Conservation (phyloP, 805 yeast genomes). For the Saccharomycopsis lassenensis region DNA sequence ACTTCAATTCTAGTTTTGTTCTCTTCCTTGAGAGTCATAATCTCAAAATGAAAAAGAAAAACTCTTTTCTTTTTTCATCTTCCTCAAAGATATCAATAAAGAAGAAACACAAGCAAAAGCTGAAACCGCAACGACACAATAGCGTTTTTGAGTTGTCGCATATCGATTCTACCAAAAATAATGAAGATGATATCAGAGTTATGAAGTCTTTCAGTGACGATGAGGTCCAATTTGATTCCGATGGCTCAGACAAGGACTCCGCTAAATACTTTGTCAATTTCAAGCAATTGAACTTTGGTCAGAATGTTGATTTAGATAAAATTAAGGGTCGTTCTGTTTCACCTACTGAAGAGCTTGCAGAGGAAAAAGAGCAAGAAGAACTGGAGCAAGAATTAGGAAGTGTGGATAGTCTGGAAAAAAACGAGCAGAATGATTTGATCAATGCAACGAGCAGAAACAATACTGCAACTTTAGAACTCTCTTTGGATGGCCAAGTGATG, state of each 20-base stretch:
- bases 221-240: neutral
- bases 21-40: no score
- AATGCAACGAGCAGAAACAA: no score
- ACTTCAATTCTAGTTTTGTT: no score
- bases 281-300: constrained; percentile 4
- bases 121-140: constrained; percentile 2
- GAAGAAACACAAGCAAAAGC: constrained; percentile 5
- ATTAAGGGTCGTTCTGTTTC: constrained; percentile 14
- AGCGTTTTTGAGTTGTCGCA: neutral
- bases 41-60: constrained; percentile 9
- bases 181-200: neutral
- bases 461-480: constrained; percentile 75
- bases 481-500: constrained; percentile 65
- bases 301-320: constrained; percentile 8
- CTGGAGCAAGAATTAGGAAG: constrained; percentile 45
- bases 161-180: neutral
- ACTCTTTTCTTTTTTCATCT: constrained; percentile 3
- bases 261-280: neutral
- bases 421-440: no score
- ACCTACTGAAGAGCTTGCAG: constrained; percentile 7
- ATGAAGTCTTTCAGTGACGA: neutral
- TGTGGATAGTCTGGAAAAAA: no score
- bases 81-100: constrained; percentile 4
- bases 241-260: neutral
- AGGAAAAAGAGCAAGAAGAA: constrained; percentile 29